Evolutionary conservation across 1,284 basidiomycete genomes (phyloP).

Genomic region (Fomitopsis schrenkii): DNA sequence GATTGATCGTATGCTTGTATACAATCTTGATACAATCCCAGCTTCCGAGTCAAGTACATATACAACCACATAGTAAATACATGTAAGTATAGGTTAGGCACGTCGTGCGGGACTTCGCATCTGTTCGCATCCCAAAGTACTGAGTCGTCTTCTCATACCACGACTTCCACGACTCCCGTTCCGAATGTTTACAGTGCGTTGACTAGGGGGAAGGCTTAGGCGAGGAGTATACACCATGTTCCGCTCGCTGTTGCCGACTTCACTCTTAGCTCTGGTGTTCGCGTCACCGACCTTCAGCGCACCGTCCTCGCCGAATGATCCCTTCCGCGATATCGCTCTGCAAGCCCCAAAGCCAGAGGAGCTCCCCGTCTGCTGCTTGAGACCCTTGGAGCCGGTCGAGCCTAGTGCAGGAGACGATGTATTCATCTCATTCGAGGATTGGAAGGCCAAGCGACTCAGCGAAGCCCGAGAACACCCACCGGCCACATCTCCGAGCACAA

Average conservation of each 20-base stretch:
- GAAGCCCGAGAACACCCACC: slow-evolving; percentile 20
- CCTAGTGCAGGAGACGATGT: slow-evolving; percentile 52
- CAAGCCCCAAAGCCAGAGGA: slow-evolving; percentile 45
- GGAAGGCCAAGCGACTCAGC: slow-evolving; percentile 70
- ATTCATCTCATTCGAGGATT: slow-evolving; percentile 85
- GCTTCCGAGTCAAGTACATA: too few species aligned
- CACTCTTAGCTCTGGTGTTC: slow-evolving; percentile 39
- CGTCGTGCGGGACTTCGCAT: too few species aligned
- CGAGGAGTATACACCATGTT: slow-evolving; percentile 13
- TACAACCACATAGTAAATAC: too few species aligned
- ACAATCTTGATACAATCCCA: too few species aligned
- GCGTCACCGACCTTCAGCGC: slow-evolving; percentile 34
- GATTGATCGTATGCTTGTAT: too few species aligned
- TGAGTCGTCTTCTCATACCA: too few species aligned
- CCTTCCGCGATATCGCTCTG: slow-evolving; percentile 51
- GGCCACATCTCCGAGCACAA: slow-evolving; percentile 12
- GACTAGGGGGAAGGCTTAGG: not conserved
- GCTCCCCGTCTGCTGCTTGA: slow-evolving; percentile 64
- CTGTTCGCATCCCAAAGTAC: too few species aligned
- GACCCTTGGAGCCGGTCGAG: slow-evolving; percentile 45
- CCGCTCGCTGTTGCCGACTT: slow-evolving; percentile 21
- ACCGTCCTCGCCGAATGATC: slow-evolving; percentile 50
- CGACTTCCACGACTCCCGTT: not conserved
- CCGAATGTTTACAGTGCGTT: not conserved
- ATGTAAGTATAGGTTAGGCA: too few species aligned